Percentiles rank a stretch among this genome's conserved stretches.
phyloP scores from a whole-genome alignment of 306 rosid species.

The Benincasa hispida region DNA sequence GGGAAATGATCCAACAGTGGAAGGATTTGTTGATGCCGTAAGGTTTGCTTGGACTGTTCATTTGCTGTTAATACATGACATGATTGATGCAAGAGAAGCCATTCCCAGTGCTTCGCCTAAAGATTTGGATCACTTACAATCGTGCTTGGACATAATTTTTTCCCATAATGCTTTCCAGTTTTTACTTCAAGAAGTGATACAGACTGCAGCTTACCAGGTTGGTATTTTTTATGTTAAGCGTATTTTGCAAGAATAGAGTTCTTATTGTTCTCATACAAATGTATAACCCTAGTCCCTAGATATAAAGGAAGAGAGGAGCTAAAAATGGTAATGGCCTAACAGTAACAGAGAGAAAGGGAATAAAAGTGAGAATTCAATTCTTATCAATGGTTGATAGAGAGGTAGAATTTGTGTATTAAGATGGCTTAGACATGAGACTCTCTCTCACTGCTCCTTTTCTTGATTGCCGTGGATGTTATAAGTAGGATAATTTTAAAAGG shows the following conservation, averaged over 20 bases:
- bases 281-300: no score
- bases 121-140: conserved; percentile 46
- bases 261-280: no score
- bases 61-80: conserved; percentile 69
- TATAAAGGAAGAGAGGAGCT: no score
- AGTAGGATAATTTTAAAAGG: no score
- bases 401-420: not conserved
- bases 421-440: not conserved
- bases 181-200: conserved; percentile 68
- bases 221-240: not conserved
- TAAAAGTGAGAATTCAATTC: no score
- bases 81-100: conserved; percentile 40
- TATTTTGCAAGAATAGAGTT: no score
- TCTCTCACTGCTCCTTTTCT: not conserved
- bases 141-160: conserved; percentile 72
- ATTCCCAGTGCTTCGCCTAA: conserved; percentile 49
- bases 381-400: not conserved
- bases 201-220: conserved; percentile 87
- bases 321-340: no score
- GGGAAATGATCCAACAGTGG: conserved; percentile 64
- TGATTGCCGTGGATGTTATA: not conserved
- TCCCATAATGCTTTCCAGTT: conserved; percentile 72
- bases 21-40: conserved; percentile 55
- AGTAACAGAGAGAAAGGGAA: no score
- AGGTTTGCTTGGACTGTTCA: conserved; percentile 93